Evolutionary conservation across 768 basidiomycete species (phyloP), one percentile per base, ranked within the genome.

Genomic region (Tricholoma saponaceum): DNA sequence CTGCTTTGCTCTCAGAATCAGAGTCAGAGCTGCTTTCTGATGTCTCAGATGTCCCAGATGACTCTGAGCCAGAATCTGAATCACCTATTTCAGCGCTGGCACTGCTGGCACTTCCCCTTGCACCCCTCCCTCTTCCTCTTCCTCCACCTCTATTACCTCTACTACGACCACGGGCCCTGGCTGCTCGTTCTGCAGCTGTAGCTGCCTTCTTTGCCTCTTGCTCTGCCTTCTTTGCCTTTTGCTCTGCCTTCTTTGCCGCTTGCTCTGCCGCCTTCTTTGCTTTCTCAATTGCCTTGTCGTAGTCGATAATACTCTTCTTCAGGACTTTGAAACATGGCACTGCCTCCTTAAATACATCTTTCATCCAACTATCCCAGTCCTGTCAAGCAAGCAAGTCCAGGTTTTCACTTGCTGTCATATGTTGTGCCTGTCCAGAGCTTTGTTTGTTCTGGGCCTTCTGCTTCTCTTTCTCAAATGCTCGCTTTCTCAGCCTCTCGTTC

Each of bases 321-420:
- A 46, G n/a, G 25, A 46, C 44, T 54, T 58, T 54, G 44, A 58
- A 51, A 41, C 43, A 46, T 44, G 53, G 43, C 7, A 13, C 43
- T 39, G 32, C 46, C 50, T 54, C 54, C 39, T 58, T 58, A 14
- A 49, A 22, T n/a, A 61, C 18, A 14, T 41, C 60, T 35, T 47
- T 56, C 51, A 46, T 30, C 26, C 12, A 1, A 22, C 44, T n/a
- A n/a, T n/a, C n/a, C n/a, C n/a, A n/a, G n/a, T n/a, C n/a, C n/a
- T n/a, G n/a, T n/a, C n/a, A n/a, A n/a, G n/a, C n/a, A n/a, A n/a
- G n/a, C n/a, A n/a, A n/a, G n/a, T n/a, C n/a, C n/a, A n/a, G n/a
- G n/a, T 52, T 61, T 32, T 58, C 57, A 20, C 28, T 28, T 3
- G 18, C 41, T 12, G 60, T 61, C 52, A 61, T 30, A 51, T 54